Percentiles rank a stretch among this genome's conserved stretches.
These are phyloP conservation scores for Suhomyces sp. DNA, from an alignment of 805 yeast species.

Conservation along the genomic window DNA sequence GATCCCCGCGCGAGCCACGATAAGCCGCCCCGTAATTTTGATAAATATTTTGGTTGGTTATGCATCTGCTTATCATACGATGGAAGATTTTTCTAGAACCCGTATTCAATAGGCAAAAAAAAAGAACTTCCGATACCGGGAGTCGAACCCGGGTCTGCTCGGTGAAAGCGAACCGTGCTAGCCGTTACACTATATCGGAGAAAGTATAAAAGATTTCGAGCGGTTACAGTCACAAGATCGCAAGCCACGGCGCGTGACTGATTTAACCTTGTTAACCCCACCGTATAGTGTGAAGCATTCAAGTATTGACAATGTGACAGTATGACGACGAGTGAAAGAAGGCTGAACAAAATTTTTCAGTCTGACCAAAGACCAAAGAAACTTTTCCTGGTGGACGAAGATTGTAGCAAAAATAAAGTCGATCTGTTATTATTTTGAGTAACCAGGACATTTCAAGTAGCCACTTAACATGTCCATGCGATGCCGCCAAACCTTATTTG, in stretches of 20 bases:
- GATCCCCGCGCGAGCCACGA: neutral
- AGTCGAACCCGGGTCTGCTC: constrained; percentile 83
- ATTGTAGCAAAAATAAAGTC: too few relatives aligned
- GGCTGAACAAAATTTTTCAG: too few relatives aligned
- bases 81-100: neutral
- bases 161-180: constrained; percentile 82
- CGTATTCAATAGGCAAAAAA: neutral
- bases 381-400: too few relatives aligned
- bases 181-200: constrained; percentile 79
- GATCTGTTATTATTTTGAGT: too few relatives aligned
- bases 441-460: too few relatives aligned
- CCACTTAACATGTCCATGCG: too few relatives aligned
- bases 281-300: too few relatives aligned
- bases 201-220: neutral
- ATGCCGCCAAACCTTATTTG: too few relatives aligned
- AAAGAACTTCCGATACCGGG: constrained; percentile 68
- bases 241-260: neutral
- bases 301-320: too few relatives aligned
- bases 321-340: too few relatives aligned
- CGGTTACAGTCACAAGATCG: neutral
- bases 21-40: neutral
- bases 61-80: neutral
- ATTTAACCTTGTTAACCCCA: too few relatives aligned
- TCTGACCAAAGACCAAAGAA: too few relatives aligned
- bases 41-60: neutral